phyloP scores from a whole-genome alignment of 768 basidiomycete species.

The Hortiboletus flavorubellus region DNA sequence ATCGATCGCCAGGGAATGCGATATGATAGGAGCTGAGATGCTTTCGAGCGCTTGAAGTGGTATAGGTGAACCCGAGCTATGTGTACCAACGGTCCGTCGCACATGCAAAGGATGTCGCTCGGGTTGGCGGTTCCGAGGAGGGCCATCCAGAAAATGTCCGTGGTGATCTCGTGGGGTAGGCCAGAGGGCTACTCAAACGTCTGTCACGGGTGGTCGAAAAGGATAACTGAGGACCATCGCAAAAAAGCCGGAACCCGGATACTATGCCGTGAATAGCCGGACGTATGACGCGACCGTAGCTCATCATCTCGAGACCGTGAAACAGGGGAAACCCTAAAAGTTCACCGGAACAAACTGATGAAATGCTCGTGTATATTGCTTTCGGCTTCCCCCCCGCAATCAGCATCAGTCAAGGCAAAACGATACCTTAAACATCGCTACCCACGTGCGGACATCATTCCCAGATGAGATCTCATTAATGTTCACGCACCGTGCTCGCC shows the following conservation, averaged over 20 bases:
- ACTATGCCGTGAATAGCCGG: not conserved
- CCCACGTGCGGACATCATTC: slow-evolving; percentile 11
- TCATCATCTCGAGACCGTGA: not conserved
- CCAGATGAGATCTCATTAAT: not conserved
- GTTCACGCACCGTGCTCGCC: slow-evolving; percentile 38
- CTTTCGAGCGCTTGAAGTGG: slow-evolving; percentile 8
- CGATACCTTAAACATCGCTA: slow-evolving; percentile 19
- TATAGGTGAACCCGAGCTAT: slow-evolving; percentile 20
- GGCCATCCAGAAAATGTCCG: slow-evolving; percentile 6
- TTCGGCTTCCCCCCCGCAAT: not conserved
- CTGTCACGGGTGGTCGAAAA: not conserved
- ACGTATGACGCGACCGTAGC: not conserved
- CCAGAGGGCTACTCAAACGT: not conserved
- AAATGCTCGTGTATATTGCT: not conserved
- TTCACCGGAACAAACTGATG: not conserved
- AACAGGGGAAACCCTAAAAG: not conserved
- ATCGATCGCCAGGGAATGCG: slow-evolving; percentile 25
- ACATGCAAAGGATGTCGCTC: slow-evolving; percentile 19
- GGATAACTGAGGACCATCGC: not conserved
- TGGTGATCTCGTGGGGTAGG: slow-evolving; percentile 18
- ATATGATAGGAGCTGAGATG: slow-evolving; percentile 19
- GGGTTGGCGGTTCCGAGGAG: slow-evolving; percentile 8
- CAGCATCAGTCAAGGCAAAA: not conserved
- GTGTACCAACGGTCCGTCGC: slow-evolving; percentile 18
- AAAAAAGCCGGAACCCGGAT: not conserved